Evolutionary conservation across 2,329 filamentous ascomycete genomes (phyloP), one percentile per base, ranked within the genome.

Genomic region (Phialemoniopsis sp.): DNA sequence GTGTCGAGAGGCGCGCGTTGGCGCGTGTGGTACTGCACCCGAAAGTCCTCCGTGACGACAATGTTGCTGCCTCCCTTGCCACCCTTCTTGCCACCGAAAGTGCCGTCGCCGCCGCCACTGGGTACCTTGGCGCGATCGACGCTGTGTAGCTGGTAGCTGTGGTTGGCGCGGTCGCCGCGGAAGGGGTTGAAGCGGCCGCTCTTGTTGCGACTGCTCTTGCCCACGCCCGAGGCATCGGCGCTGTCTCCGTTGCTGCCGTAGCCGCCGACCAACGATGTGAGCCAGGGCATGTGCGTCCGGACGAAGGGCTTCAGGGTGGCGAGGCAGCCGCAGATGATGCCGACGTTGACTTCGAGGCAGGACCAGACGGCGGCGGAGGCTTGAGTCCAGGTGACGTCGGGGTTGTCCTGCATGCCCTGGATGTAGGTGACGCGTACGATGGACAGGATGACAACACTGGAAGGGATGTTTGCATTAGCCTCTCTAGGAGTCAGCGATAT

Each of bases 361-460:
- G n/a, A n/a, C n/a, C n/a, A n/a, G n/a, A n/a, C n/a, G n/a, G n/a
- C n/a, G n/a, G n/a, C n/a, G n/a, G n/a, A n/a, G 1, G 43, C 18
- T 7, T 30, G 34, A 14, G 37, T 32, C 13, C 36, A 32, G 16
- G 32, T 29, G 13, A 9, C 18, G 13, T 36, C 32, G 5, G 32
- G 33, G 34, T 46, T 46, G 42, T 46, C 41, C 47, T 41, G 39
- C 43, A 56, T 46, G 19, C 42, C 40, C 17, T 44, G 45, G 7
- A 54, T 49, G 38, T 53, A 54, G 33, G 53, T 44, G 18, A 53
- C 40, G 34, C 53, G 53, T 18, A 49, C 48, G 41, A 52, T 53
- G 14, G 53, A 56, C 39, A 56, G 40, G 17, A 48, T 41, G n/a
- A n/a, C n/a, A 26, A 49, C 52, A 12, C 52, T 55, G n/a, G 14